phyloP scores from a whole-genome alignment of 805 yeast genomes.

The Pichia gijzeniarum region DNA sequence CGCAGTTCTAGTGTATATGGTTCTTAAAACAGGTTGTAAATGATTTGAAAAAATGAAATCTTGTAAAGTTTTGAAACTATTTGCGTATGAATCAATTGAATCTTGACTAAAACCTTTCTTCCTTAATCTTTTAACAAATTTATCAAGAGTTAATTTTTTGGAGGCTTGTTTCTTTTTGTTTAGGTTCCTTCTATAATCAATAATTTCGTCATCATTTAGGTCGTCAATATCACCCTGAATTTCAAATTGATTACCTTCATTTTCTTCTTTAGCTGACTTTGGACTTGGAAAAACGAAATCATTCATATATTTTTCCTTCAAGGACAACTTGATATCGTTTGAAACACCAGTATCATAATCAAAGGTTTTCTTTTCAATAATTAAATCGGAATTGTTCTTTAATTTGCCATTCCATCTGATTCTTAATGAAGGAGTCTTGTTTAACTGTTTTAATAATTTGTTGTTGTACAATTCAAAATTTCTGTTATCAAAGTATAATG shows the following conservation, averaged over 20 bases:
- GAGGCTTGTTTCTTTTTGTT: constrained; percentile 20
- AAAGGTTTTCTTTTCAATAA: constrained; percentile 72
- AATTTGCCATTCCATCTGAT: constrained; percentile 89
- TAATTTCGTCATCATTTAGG: constrained; percentile 12
- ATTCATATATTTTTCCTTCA: constrained; percentile 79
- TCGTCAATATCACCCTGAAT: constrained; percentile 9
- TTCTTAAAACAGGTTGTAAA: constrained; percentile 80
- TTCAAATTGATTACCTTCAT: constrained; percentile 10
- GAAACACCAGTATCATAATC: constrained; percentile 43
- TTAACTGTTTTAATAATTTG: constrained; percentile 59
- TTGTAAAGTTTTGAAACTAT: constrained; percentile 55
- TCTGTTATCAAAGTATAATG: constrained; percentile 81
- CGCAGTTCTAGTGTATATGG: constrained; percentile 86
- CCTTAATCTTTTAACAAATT: constrained; percentile 52
- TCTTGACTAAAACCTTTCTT: constrained; percentile 52
- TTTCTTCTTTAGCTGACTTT: constrained; percentile 8
- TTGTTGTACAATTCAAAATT: constrained; percentile 81
- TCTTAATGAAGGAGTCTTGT: constrained; percentile 67
- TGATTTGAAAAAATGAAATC: constrained; percentile 55
- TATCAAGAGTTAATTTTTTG: constrained; percentile 32
- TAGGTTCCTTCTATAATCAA: constrained; percentile 6
- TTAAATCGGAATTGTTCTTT: constrained; percentile 67
- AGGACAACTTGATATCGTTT: constrained; percentile 53
- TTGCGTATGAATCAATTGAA: constrained; percentile 44
- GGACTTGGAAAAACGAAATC: constrained; percentile 43